Evolutionary conservation across 169 alveolate species (phyloP).

Genomic region (Plasmodium malariae): DNA sequence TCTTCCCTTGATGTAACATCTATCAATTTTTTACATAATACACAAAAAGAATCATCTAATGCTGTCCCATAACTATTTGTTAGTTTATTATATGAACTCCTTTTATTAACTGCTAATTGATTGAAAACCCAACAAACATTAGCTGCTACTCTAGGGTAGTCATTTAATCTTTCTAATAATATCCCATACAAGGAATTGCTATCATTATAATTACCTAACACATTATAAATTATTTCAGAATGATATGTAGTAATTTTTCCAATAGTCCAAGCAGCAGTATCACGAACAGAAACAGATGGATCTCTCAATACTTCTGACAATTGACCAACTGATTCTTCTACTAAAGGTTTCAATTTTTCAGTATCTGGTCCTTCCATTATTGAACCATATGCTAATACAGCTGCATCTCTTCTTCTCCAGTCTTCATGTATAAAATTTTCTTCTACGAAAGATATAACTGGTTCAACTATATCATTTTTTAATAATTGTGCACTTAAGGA

Average conservation of each 20-base stretch:
- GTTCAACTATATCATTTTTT: conserved; percentile 90
- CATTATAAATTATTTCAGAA: conserved; percentile 86
- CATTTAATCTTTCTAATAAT: conserved; percentile 82
- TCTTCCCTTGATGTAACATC: conserved; percentile 83
- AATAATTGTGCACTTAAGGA: conserved; percentile 93
- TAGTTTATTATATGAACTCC: conserved; percentile 50
- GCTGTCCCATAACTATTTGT: conserved; percentile 55
- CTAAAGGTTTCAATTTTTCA: conserved; percentile 89
- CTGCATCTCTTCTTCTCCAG: conserved; percentile 95
- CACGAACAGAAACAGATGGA: conserved; percentile 93
- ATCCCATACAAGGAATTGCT: conserved; percentile 79
- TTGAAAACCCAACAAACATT: conserved; percentile 85
- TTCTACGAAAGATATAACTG: conserved; percentile 90
- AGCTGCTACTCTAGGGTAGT: conserved; percentile 87
- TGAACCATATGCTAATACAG: conserved; percentile 93
- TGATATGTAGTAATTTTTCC: conserved; percentile 93
- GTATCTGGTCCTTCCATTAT: conserved; percentile 95
- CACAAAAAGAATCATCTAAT: conserved; percentile 82
- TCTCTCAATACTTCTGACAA: conserved; percentile 90
- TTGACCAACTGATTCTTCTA: conserved; percentile 89
- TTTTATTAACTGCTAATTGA: conserved; percentile 81
- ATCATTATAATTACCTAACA: conserved; percentile 86
- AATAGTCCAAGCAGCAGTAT: conserved; percentile 96
- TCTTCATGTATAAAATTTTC: conserved; percentile 88
- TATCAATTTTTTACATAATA: conserved; percentile 82